Conservation (phyloP, 257 asterid genomes). For the Solanum neorickii region DNA sequence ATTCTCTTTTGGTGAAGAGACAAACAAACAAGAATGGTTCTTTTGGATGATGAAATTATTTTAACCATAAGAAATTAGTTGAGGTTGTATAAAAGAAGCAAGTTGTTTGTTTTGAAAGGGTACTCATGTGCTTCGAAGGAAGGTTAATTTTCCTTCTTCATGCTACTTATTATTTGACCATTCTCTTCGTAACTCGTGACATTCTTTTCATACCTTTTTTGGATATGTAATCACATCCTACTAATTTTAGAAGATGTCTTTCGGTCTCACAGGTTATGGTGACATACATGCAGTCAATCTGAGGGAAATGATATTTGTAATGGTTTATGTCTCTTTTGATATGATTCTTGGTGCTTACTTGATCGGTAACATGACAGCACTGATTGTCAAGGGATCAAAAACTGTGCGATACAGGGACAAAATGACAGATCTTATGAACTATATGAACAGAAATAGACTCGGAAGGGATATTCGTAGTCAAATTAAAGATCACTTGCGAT, state of each 20-base stretch:
- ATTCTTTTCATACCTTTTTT: background rate
- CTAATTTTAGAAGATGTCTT: background rate
- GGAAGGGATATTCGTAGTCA: slow-evolving; percentile 70
- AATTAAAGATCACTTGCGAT: slow-evolving; percentile 81
- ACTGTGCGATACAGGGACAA: slow-evolving; percentile 86
- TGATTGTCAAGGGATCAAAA: slow-evolving; percentile 91
- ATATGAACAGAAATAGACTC: slow-evolving; percentile 69
- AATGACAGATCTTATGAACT: slow-evolving; percentile 78
- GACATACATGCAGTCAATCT: slow-evolving; percentile 91
- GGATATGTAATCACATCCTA: background rate
- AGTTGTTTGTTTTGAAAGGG: background rate
- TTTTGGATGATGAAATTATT: background rate
- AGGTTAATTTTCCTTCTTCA: background rate
- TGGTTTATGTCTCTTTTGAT: slow-evolving; percentile 89
- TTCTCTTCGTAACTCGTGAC: background rate
- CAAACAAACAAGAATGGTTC: background rate
- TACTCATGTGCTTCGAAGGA: background rate
- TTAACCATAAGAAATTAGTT: background rate
- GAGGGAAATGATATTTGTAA: slow-evolving; percentile 89
- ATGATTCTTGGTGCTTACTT: slow-evolving; percentile 94
- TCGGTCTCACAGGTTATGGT: slow-evolving; percentile 64
- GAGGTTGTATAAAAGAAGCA: background rate
- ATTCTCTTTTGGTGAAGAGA: background rate
- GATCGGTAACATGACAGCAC: slow-evolving; percentile 97
- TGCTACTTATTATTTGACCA: background rate